These are phyloP conservation scores for Talaromyces atroroseus DNA, from an alignment of 2,329 filamentous ascomycete genomes.

Conservation along the genomic window DNA sequence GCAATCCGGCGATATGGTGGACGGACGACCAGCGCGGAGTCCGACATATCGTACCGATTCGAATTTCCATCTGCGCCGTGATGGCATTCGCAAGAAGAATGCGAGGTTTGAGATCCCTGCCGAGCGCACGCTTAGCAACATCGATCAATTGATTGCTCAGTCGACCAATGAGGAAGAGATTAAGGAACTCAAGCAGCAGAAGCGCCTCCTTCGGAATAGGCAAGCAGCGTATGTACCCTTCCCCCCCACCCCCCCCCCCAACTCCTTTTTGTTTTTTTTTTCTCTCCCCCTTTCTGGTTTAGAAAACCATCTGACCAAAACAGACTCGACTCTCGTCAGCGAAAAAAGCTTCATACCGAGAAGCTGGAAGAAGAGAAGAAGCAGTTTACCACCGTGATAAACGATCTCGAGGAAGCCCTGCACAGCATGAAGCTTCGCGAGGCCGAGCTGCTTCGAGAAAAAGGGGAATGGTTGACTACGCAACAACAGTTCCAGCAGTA, in stretches of 20 bases:
- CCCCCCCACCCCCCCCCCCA: too few relatives aligned
- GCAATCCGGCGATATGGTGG: constrained; percentile 43
- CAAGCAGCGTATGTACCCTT: constrained; percentile 78
- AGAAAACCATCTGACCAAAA: background rate
- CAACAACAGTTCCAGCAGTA: constrained; percentile 70
- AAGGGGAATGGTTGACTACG: constrained; percentile 59
- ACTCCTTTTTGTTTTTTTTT: too few relatives aligned
- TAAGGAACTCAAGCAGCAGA: constrained; percentile 98
- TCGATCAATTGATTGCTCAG: constrained; percentile 84
- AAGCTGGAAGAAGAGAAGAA: constrained; percentile 97
- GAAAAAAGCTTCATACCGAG: constrained; percentile 98
- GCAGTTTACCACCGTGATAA: constrained; percentile 71
- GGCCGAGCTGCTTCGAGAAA: constrained; percentile 50
- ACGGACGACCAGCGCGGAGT: constrained; percentile 56
- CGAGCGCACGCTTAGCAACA: constrained; percentile 88
- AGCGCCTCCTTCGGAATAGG: constrained; percentile 86
- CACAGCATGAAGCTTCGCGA: constrained; percentile 60
- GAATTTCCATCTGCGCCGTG: constrained; percentile 66
- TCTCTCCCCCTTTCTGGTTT: constrained; percentile 5
- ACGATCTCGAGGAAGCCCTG: constrained; percentile 72
- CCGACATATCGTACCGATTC: constrained; percentile 65
- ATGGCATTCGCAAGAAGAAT: constrained; percentile 98
- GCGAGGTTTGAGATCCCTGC: constrained; percentile 94
- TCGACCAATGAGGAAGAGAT: constrained; percentile 80
- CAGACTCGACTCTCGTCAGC: constrained; percentile 90